Evolutionary conservation across 2,329 filamentous ascomycete genomes (phyloP).

Genomic region (Xylariaceae sp.): DNA sequence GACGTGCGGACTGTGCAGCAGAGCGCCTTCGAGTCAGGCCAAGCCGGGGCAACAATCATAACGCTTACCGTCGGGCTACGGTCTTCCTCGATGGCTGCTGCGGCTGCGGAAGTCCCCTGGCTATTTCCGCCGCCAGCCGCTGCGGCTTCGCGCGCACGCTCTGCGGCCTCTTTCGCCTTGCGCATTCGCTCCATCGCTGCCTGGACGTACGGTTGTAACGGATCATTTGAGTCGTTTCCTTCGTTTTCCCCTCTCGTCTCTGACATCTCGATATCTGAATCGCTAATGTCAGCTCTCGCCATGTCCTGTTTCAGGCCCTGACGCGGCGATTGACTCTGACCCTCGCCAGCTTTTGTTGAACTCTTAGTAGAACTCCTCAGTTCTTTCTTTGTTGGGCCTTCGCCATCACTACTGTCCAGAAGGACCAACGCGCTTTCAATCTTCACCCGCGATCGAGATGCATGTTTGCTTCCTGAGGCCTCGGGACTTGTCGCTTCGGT

Average conservation of each 20-base stretch:
- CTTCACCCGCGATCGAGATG: not conserved
- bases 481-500: constrained; percentile 5
- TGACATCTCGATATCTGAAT: constrained; percentile 16
- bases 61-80: constrained; percentile 49
- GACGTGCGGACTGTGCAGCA: constrained; percentile 62
- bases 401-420: constrained; percentile 30
- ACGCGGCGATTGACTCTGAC: not conserved
- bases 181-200: constrained; percentile 37
- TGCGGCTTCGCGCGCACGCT: constrained; percentile 21
- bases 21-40: constrained; percentile 56
- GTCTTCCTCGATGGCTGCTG: constrained; percentile 8
- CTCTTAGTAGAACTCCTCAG: constrained; percentile 1
- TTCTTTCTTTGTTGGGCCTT: constrained; percentile 9
- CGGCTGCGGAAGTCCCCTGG: not conserved
- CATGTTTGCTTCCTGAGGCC: not conserved
- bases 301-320: not conserved
- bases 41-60: constrained; percentile 57
- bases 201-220: constrained; percentile 43
- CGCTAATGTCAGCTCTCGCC: constrained; percentile 6
- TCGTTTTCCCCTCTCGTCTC: constrained; percentile 31
- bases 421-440: constrained; percentile 16
- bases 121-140: constrained; percentile 7
- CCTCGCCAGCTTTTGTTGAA: not conserved
- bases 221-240: constrained; percentile 33
- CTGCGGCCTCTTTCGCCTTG: constrained; percentile 23